Base-by-base conservation (phyloP, 768 basidiomycete genomes). In the Mycena indigotica region DNA sequence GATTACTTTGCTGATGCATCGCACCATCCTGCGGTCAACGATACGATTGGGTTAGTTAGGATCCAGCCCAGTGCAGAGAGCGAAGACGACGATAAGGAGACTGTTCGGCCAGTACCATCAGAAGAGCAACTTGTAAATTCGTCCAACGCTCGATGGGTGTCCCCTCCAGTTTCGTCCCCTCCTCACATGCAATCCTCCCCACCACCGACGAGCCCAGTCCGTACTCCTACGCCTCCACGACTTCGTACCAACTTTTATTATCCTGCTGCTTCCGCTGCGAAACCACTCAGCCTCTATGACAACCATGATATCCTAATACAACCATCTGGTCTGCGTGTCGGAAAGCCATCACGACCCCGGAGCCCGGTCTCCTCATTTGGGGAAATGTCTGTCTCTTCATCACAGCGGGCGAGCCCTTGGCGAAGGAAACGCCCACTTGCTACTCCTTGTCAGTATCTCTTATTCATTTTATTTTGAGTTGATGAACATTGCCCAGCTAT, bases 1-100 rank as follows among this genome's bases (percentile, higher is more conserved):
- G 62, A 58, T 32, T 58, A 59, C 39, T 45, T 53, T 23, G 61
- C 58, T 2, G 58, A 57, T 15, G 55, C 50, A 25, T 63, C 57
- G 21, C 46, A 44, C 32, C 48, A 56, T 53, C 51, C 55, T 19
- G n/a, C n/a, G n/a, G 51, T 50, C n/a, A 57, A 56, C 13, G 28
- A 39, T 15, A 56, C 55, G 41, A 51, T 32, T 44, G 54, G 50
- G n/a, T 39, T 59, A 52, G 51, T 5, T 8, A 35, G 46, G 21
- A 23, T 26, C 12, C 21, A 48, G 46, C 46, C 46, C 19, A 26
- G 4, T 28, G 6, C 10, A n/a, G 46, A 48, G 5, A 26, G 28
- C 12, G 46, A 25, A 23, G 15, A 48, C 15, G n/a, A 44, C 15
- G 41, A 44, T 16, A 44, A 44, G 5, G 24, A 48, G 46, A 48